Percentiles rank a stretch among this genome's conserved stretches.
Evolutionary conservation across 2,329 filamentous ascomycete species (phyloP).

Genomic region (Calcarisporium arbuscula): DNA sequence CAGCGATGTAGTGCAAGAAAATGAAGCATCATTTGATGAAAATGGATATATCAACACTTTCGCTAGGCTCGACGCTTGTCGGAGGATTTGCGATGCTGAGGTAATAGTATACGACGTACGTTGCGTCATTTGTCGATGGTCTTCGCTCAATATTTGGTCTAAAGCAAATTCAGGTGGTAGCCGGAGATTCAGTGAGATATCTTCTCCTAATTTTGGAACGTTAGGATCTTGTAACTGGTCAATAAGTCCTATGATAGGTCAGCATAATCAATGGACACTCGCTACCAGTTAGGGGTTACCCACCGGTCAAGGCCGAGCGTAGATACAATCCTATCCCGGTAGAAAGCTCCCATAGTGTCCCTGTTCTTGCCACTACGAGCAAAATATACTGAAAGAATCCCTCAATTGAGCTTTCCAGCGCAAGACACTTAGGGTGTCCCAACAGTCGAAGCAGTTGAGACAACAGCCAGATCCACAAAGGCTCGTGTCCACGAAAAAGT

Average conservation of each 20-base stretch:
- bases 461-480: slow-evolving; percentile 60
- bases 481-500: slow-evolving; percentile 49
- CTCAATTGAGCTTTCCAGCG: slow-evolving; percentile 45
- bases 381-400: slow-evolving; percentile 45
- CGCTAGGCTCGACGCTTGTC: slow-evolving; percentile 38
- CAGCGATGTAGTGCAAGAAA: slow-evolving; percentile 25
- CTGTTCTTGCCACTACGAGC: slow-evolving; percentile 35
- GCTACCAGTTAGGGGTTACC: slow-evolving; percentile 12
- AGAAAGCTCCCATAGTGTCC: slow-evolving; percentile 42
- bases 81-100: slow-evolving; percentile 36
- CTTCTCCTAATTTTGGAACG: slow-evolving; percentile 17
- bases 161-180: slow-evolving; percentile 35
- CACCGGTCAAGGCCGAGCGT: slow-evolving; percentile 40
- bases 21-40: slow-evolving; percentile 24
- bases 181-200: slow-evolving; percentile 19
- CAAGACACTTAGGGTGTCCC: slow-evolving; percentile 42
- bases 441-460: slow-evolving; percentile 52
- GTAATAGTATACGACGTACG: slow-evolving; percentile 34
- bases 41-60: slow-evolving; percentile 37
- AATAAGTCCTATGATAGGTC: slow-evolving; percentile 22
- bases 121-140: slow-evolving; percentile 15
- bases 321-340: slow-evolving; percentile 41
- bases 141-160: slow-evolving; percentile 24
- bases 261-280: slow-evolving; percentile 7
- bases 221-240: slow-evolving; percentile 27